A percentile compares a stretch with the other conserved stretches of the same genome.
These are phyloP conservation scores for Colletotrichum salicis DNA, from an alignment of 2,329 filamentous ascomycete species.

Conservation along the genomic window DNA sequence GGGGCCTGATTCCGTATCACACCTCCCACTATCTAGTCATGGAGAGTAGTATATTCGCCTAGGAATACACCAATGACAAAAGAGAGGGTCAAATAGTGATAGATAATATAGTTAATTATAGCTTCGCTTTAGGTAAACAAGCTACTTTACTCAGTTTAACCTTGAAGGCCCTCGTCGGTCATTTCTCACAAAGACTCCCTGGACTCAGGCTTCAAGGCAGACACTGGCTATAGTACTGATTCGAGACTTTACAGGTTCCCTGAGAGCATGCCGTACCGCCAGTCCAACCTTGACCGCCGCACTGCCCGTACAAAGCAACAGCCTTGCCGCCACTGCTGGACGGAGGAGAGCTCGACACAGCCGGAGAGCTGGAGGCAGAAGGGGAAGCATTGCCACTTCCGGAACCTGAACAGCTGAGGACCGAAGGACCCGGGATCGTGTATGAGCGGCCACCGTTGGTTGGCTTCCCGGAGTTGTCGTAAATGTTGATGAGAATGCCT, in stretches of 20 bases:
- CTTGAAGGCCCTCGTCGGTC: background rate
- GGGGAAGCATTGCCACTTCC: conserved; percentile 12
- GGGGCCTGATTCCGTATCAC: too few species aligned
- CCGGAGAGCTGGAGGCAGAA: background rate
- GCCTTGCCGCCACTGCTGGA: conserved; percentile 22
- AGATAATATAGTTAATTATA: too few species aligned
- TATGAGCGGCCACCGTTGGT: conserved; percentile 44
- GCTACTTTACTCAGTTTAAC: too few species aligned
- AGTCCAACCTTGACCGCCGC: conserved; percentile 40
- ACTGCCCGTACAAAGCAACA: conserved; percentile 40
- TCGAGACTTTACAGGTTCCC: conserved; percentile 42
- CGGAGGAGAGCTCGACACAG: conserved; percentile 18
- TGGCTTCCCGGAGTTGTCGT: conserved; percentile 42
- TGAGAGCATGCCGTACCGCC: conserved; percentile 41
- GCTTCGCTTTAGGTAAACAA: too few species aligned
- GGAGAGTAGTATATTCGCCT: too few species aligned
- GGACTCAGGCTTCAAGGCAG: conserved; percentile 6
- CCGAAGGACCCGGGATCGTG: conserved; percentile 47
- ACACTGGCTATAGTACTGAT: conserved; percentile 45
- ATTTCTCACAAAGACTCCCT: too few species aligned
- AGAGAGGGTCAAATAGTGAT: too few species aligned
- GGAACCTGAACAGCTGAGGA: conserved; percentile 28
- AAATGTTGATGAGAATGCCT: conserved; percentile 44
- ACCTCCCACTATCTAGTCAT: too few species aligned
- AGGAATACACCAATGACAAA: too few species aligned